Evolutionary conservation across 495 filamentous ascomycete species (phyloP), one percentile per base, ranked within the genome.

Genomic region (Neurospora sp.): DNA sequence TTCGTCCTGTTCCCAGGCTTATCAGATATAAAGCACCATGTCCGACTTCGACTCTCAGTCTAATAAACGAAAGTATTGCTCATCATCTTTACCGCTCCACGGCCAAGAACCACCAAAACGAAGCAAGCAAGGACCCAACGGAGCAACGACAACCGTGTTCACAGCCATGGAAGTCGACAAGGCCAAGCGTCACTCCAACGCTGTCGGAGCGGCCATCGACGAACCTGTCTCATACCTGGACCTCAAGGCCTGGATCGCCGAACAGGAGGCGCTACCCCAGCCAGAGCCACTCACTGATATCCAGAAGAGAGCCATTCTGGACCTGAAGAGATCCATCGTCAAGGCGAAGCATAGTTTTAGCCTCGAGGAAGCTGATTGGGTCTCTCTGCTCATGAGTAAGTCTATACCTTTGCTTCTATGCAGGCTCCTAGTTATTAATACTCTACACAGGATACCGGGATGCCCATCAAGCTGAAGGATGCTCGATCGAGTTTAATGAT

Each of bases 221-320:
- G 48, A 74, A 24, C 66, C 74, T 48, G 37, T 79, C 71, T 78
- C 79, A 38, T 82, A 79, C 69, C 62, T 74, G 24, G 71, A 75
- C 31, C 75, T 86, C 72, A 79, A 79, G 43, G 77, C 72, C 31
- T 85, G 83, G 81, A 77, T 85, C 71, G 74, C 71, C 19, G 70
- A 78, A 54, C 81, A 82, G 34, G 77, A 81, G 43, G 70, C 72
- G 0, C 75, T 76, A 38, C 78, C 77, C 2, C 69, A 75, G 70
- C 79, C 81, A 1, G 71, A 74, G 2, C 77, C 79, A 1, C 70
- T 85, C 28, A 81, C 82, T 17, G 75, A 78, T 3, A n/a, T 69
- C 1, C 77, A 84, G 69, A 73, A 76, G 17, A 77, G 77, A 19
- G 77, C 80, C 42, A 72, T 86, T 28, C 43, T 74, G 40, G 75